phyloP scores from a whole-genome alignment of 2,329 filamentous ascomycete genomes.

The Furcasterigmium furcatum region DNA sequence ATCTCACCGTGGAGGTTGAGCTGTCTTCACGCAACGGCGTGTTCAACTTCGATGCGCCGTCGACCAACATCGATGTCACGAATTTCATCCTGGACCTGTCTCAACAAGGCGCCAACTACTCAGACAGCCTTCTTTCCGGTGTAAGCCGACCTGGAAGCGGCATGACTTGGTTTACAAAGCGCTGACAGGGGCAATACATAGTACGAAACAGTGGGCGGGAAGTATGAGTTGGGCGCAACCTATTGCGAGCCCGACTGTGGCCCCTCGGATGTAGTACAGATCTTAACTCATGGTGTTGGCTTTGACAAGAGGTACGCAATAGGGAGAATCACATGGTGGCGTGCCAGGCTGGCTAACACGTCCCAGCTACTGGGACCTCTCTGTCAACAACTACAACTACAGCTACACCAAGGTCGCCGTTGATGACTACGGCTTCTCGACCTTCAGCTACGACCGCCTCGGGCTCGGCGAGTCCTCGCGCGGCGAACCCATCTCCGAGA shows the following conservation, averaged over 20 bases:
- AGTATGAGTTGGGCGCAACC: constrained; percentile 55
- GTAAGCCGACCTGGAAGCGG: constrained; percentile 22
- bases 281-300: constrained; percentile 38
- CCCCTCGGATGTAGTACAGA: constrained; percentile 30
- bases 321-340: background rate
- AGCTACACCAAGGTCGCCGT: constrained; percentile 57
- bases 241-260: constrained; percentile 56
- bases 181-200: constrained; percentile 11
- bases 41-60: constrained; percentile 45
- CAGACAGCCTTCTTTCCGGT: constrained; percentile 37
- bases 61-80: constrained; percentile 53
- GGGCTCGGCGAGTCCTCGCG: constrained; percentile 57
- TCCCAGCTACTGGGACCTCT: constrained; percentile 58
- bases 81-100: constrained; percentile 50
- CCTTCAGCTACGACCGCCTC: constrained; percentile 59
- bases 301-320: constrained; percentile 21
- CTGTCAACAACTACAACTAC: constrained; percentile 57
- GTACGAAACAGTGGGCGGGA: constrained; percentile 47
- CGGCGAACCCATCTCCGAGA: constrained; percentile 56
- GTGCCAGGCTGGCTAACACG: background rate
- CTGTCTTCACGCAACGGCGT: constrained; percentile 51
- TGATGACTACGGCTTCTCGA: constrained; percentile 51
- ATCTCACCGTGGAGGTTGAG: constrained; percentile 53
- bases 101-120: constrained; percentile 47
- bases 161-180: background rate